Evolutionary conservation across 352 stramenopile genomes (phyloP).

Genomic region (Globisporangium spiculum): DNA sequence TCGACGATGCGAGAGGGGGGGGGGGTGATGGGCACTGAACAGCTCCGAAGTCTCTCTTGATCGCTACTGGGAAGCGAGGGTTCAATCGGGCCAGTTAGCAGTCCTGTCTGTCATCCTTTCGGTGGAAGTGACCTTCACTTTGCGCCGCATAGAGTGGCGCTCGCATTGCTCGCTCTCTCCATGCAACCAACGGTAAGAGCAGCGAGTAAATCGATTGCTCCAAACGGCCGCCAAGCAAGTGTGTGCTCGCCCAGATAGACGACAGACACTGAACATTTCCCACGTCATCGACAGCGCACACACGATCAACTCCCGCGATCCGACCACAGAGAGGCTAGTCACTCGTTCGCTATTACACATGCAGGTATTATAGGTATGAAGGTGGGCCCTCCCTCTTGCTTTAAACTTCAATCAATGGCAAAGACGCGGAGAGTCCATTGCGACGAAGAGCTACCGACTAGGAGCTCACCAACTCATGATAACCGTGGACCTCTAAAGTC

Average conservation of each 20-base stretch:
- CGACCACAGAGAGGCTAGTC: neutral
- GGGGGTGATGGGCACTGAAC: neutral
- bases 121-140: conserved; percentile 3
- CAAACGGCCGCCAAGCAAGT: neutral
- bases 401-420: neutral
- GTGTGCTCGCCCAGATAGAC: neutral
- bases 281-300: neutral
- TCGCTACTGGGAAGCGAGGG: neutral
- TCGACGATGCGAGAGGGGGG: neutral
- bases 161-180: neutral
- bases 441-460: neutral
- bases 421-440: neutral
- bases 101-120: conserved; percentile 12
- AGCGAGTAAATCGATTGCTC: neutral
- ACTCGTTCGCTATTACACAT: neutral
- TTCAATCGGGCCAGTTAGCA: neutral
- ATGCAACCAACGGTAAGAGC: neutral
- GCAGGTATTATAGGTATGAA: neutral
- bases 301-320: neutral
- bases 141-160: neutral
- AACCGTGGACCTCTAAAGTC: neutral
- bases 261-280: neutral
- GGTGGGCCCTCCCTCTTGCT: neutral
- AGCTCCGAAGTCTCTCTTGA: neutral
- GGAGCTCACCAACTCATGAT: neutral